Evolutionary conservation across 148 eudicot genomes (phyloP), one percentile per base, ranked within the genome.

Genomic region (Arctostaphylos glauca): DNA sequence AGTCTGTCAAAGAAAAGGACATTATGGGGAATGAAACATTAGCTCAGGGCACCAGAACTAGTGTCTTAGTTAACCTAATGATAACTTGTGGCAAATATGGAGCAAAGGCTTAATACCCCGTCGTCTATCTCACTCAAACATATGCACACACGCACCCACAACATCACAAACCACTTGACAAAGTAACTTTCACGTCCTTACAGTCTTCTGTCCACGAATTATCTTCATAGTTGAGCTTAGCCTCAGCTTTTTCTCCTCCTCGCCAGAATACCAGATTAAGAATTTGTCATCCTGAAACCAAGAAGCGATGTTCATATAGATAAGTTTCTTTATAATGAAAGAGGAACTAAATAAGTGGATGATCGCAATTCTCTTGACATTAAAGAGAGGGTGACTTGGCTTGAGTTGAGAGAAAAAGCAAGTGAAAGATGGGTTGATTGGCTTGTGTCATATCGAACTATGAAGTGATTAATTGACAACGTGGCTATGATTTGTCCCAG

Each of bases 261-360:
- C 78, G 52, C 90, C 90, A 56, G 90, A 86, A 66, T 86, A 85
- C 90, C 90, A 88, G 21, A 88, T 88, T 76, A 88, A 72, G 71
- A 80, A 75, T 71, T 84, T 88, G 82, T 88, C 90, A 80, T 88
- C 90, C 90, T 88, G 85, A 79, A 84, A 78, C 66, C 80, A 68
- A 47, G 73, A 8, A 68, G 78, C 5, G 3, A 41, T 15, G 50
- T 25, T 46, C 16, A 56, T 41, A 46, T 19, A 54, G 3, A 48
- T 66, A 81, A 56, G 25, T n/a, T 70, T 54, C 77, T 55, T 44
- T n/a, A 14, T 6, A 44, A 12, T 38, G 60, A 47, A 49, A 72
- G 9, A 38, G 59, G 19, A 52, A 68, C 9, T 15, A 10, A 18
- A 47, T 10, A 31, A 18, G 3, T 10, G 41, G 56, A 49, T 21